Conservation (phyloP, 345 rosid species). For the Geranium rotundifolium region DNA sequence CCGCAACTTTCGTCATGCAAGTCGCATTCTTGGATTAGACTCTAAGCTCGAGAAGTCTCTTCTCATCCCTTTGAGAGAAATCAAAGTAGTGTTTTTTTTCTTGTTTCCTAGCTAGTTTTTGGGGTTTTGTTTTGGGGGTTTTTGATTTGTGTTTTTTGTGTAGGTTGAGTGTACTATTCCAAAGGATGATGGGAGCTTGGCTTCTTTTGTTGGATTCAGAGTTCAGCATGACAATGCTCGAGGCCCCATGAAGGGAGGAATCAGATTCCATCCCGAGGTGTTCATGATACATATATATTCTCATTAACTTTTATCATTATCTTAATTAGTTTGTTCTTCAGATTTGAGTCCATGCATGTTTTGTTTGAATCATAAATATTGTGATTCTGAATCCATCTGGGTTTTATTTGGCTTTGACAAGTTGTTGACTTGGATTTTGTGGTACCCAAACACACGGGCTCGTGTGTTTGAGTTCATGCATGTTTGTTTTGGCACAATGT, state of each 20-base stretch:
- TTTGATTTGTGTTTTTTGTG: constrained; percentile 5
- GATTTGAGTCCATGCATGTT: background rate
- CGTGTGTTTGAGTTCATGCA: background rate
- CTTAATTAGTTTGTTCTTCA: background rate
- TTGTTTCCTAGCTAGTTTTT: background rate
- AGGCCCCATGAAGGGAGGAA: constrained; percentile 99
- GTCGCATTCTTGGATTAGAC: constrained; percentile 82
- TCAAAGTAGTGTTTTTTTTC: constrained; percentile 42
- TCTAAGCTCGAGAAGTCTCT: constrained; percentile 81
- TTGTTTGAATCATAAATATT: background rate
- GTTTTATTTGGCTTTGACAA: background rate
- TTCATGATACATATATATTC: too few relatives aligned
- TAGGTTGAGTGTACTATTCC: constrained; percentile 99
- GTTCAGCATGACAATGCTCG: constrained; percentile 98
- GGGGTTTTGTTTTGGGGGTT: background rate
- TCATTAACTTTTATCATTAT: too few relatives aligned
- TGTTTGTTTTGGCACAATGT: background rate
- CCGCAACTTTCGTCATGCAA: constrained; percentile 84
- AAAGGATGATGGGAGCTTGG: constrained; percentile 90
- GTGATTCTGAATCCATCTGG: background rate
- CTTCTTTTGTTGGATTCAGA: constrained; percentile 81
- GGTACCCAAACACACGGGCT: background rate
- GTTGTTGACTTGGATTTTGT: background rate
- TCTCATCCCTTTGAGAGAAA: constrained; percentile 87
- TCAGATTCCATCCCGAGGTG: constrained; percentile 99